Evolutionary conservation across 306 rosid species (phyloP).

Genomic region (Senna siamea): DNA sequence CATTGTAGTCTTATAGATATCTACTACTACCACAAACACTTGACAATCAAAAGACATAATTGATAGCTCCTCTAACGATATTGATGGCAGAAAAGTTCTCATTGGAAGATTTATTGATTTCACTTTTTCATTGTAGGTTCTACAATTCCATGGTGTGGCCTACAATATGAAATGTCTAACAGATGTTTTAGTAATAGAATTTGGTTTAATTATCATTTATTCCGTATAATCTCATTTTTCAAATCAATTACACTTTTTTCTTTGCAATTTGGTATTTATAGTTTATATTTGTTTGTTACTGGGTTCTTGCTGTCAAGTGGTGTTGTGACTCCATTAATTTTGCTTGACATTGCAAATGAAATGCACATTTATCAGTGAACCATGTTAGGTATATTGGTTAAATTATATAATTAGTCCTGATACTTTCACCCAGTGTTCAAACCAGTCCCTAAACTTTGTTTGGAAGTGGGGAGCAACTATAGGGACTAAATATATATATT

Average conservation of each 20-base stretch:
- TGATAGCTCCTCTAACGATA: not conserved
- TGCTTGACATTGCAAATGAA: too few relatives aligned
- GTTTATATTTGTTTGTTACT: too few relatives aligned
- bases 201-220: not conserved
- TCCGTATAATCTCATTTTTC: not conserved
- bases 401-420: not conserved
- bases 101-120: slow-evolving; percentile 4
- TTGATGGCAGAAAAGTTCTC: slow-evolving; percentile 4
- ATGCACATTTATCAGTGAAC: too few relatives aligned
- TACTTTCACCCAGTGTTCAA: not conserved
- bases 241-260: not conserved
- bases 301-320: too few relatives aligned
- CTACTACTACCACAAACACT: not conserved
- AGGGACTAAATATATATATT: too few relatives aligned
- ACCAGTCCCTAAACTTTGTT: too few relatives aligned
- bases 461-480: too few relatives aligned
- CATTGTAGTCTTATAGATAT: not conserved
- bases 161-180: slow-evolving; percentile 2
- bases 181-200: not conserved
- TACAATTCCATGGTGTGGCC: not conserved
- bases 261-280: too few relatives aligned
- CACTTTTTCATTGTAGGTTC: slow-evolving; percentile 14
- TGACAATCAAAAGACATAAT: slow-evolving; percentile 22
- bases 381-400: too few relatives aligned
- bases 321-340: too few relatives aligned